Base-by-base conservation (phyloP, 1,284 basidiomycete species). In the Cryptococcus sp. region DNA sequence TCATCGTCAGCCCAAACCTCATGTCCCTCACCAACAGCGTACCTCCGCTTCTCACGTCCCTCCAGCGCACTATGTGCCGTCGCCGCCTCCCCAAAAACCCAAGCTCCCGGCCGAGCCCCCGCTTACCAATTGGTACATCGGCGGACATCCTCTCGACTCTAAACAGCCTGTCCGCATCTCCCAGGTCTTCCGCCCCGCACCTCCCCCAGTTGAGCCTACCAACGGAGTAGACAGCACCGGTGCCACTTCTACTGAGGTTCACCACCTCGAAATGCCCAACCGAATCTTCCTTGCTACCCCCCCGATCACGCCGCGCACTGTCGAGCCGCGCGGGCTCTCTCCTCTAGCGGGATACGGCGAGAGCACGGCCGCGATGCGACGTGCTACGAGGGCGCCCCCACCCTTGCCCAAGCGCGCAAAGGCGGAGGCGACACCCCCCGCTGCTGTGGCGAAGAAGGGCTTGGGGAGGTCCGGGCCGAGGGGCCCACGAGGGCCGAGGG, bases 51-150 rank as follows among this genome's bases (percentile, higher is more conserved):
- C 28, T 9, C 28, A 33, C 9, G 28, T 33, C 9, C 5, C 28
- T 33, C 28, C 28, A 33, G 28, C 28, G 5, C 28, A 33, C 28
- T 33, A 33, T 9, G 28, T 33, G 4, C 5, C 28, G 28, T 9
- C 28, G 28, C 4, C 28, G 9, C 28, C 28, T 5, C 28, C 28
- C 9, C 28, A 4, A 4, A 33, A 33, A 33, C 28, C 28, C 28
- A 33, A 33, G 9, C 28, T 33, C 28, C 28, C 28, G 9, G 9
- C 5, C 28, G 23, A 37, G 38, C 35, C 47, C 9, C 37, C 47
- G 9, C 23, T 49, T 11, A 49, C 24, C n/a, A 36, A 36, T 20
- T 49, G 47, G 47, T 49, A 49, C 47, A 33, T 49, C 28, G 47
- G 47, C 12, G 47, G 47, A 7, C 37, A 28, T 4, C 47, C 47